Evolutionary conservation across 345 rosid species (phyloP), one percentile per base, ranked within the genome.

Genomic region (Salix dunnii): DNA sequence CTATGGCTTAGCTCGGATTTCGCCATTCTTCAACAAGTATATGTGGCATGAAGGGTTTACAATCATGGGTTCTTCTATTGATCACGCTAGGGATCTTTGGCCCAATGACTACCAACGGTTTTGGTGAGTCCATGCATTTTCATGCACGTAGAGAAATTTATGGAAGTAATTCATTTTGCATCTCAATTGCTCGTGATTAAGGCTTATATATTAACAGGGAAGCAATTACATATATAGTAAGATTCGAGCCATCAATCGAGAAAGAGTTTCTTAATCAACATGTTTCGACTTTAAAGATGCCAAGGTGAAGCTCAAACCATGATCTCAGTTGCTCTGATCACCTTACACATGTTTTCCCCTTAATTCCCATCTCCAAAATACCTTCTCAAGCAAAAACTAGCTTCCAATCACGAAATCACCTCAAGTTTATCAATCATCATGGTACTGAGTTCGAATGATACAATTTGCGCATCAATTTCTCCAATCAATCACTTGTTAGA

Each of bases 21-120:
- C 97, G 3, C 85, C 89, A 13, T 91, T 92, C 80, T 94, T 94
- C 74, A 51, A 73, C 5, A 90, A 91, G 84, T 76, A 77, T 74
- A 90, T 94, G 98, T 92, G 98, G 98, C 92, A 93, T 55, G 98
- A 94, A 87, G 98, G 98, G 43, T 92, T 94, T 74, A 94, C 98
- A 30, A 85, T 94, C 70, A 78, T 85, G 43, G 95, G 92, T 36
- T 90, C 97, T 0, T 89, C 94, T 20, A 28, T 76, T 25, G 88
- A 85, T 68, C 92, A 94, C 66, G 96, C 91, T 51, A 87, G 81
- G 68, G 66, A 78, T 75, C 94, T 94, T 71, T 94, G 93, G 96
- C 96, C 98, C 14, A 55, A 71, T n/a, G 86, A 68, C 63, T 85
- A 84, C 79, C 74, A 70, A 35, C 76, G 74, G 30, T 92, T 90